phyloP scores from a whole-genome alignment of 2,329 filamentous ascomycete genomes.

The Aureobasidium sp. region DNA sequence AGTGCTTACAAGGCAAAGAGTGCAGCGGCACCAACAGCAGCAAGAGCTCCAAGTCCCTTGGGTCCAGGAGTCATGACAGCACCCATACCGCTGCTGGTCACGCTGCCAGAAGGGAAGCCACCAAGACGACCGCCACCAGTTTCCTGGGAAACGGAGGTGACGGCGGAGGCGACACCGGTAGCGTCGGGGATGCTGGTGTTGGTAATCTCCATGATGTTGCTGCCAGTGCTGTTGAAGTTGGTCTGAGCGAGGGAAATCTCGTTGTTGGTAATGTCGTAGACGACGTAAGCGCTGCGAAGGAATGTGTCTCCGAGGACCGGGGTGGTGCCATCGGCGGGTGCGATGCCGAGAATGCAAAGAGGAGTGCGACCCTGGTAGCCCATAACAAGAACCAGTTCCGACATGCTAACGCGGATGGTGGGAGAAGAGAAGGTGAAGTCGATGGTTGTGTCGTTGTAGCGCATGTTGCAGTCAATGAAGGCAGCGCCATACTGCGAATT shows the following conservation, averaged over 20 bases:
- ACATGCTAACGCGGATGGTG: slow-evolving; percentile 48
- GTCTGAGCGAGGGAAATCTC: slow-evolving; percentile 56
- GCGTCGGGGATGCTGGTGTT: slow-evolving; percentile 47
- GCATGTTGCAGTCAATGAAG: slow-evolving; percentile 48
- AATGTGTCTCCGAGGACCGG: slow-evolving; percentile 56
- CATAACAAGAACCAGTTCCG: slow-evolving; percentile 50
- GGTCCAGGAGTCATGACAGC: slow-evolving; percentile 23
- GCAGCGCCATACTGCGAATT: slow-evolving; percentile 37
- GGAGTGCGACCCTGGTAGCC: slow-evolving; percentile 35
- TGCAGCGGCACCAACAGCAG: slow-evolving; percentile 24
- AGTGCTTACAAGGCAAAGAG: slow-evolving; percentile 22
- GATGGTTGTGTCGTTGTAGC: slow-evolving; percentile 43
- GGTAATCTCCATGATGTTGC: slow-evolving; percentile 49
- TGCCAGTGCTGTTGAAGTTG: slow-evolving; percentile 49
- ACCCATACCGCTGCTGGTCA: slow-evolving; percentile 10
- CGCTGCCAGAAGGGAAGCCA: slow-evolving; percentile 12
- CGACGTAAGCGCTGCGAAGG: slow-evolving; percentile 55
- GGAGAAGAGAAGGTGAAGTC: slow-evolving; percentile 52
- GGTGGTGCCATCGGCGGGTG: slow-evolving; percentile 41
- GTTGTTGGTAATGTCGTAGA: slow-evolving; percentile 55
- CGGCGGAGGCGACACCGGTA: slow-evolving; percentile 43
- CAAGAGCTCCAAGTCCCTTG: slow-evolving; percentile 22
- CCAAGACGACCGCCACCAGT: slow-evolving; percentile 39
- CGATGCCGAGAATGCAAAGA: slow-evolving; percentile 45
- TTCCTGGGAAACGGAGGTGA: slow-evolving; percentile 40